Percentiles rank a stretch among this genome's conserved stretches.
phyloP scores from a whole-genome alignment of 2,329 filamentous ascomycete genomes.

The Hypoxylon sp. region DNA sequence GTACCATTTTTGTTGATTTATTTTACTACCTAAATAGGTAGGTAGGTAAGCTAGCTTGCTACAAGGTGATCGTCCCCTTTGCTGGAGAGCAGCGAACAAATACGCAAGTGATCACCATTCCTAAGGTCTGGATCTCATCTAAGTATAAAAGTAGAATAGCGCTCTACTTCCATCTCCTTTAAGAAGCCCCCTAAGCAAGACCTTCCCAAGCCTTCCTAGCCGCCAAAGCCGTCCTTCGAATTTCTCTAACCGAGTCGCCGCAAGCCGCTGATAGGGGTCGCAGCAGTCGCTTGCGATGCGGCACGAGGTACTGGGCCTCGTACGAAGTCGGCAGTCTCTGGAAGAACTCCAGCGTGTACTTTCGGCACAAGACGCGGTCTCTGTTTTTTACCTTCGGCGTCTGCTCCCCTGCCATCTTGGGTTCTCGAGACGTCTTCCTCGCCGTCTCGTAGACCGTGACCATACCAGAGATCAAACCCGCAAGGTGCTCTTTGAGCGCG shows the following conservation, averaged over 20 bases:
- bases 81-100: too few species aligned
- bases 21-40: too few species aligned
- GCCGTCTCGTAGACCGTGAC: constrained; percentile 49
- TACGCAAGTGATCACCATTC: too few species aligned
- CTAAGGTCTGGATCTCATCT: too few species aligned
- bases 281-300: constrained; percentile 55
- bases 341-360: constrained; percentile 58
- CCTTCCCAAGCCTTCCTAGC: constrained; percentile 60
- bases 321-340: constrained; percentile 57
- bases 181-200: too few species aligned
- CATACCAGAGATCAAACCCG: constrained; percentile 58
- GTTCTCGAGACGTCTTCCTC: constrained; percentile 37
- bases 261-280: constrained; percentile 60
- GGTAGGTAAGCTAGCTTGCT: too few species aligned
- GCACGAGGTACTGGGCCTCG: constrained; percentile 57
- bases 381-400: constrained; percentile 21
- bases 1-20: constrained; percentile 14
- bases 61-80: too few species aligned
- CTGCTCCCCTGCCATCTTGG: not conserved
- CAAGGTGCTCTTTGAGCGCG: constrained; percentile 57
- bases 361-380: constrained; percentile 52
- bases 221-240: constrained; percentile 58
- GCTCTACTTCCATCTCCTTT: too few species aligned
- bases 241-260: constrained; percentile 62
- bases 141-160: too few species aligned